These are phyloP conservation scores for Setomelanomma holmii DNA, from an alignment of 2,329 filamentous ascomycete genomes.

Conservation along the genomic window DNA sequence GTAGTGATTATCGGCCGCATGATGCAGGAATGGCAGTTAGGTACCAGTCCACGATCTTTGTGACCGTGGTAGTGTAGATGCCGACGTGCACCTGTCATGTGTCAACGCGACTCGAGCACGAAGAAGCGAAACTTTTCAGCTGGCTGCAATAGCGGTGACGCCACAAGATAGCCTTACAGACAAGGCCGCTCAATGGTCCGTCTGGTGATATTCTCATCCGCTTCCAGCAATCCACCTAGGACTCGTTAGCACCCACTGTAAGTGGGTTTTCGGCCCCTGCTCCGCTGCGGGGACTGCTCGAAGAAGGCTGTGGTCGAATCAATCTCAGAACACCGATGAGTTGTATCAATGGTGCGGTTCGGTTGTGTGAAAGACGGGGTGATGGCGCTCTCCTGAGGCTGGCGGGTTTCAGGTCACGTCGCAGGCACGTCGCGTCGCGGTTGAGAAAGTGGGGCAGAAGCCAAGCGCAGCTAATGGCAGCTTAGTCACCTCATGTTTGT, in stretches of 20 bases:
- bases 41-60: too few relatives aligned
- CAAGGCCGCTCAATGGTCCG: constrained; percentile 2
- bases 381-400: constrained; percentile 24
- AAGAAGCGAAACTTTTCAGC: constrained; percentile 6
- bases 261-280: constrained; percentile 10
- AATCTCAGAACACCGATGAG: constrained; percentile 14
- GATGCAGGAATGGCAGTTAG: too few relatives aligned
- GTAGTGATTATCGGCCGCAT: too few relatives aligned
- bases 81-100: constrained; percentile 24
- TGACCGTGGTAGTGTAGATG: constrained; percentile 1
- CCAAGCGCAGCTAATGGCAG: constrained; percentile 4
- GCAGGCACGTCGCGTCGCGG: constrained; percentile 31
- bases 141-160: constrained; percentile 1
- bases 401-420: constrained; percentile 32
- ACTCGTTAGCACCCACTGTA: constrained; percentile 3
- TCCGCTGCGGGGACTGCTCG: constrained; percentile 11
- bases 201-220: constrained; percentile 13
- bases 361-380: constrained; percentile 24
- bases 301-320: constrained; percentile 26
- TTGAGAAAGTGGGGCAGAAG: constrained; percentile 16
- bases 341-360: constrained; percentile 32
- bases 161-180: not conserved
- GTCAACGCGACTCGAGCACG: constrained; percentile 25
- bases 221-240: constrained; percentile 6
- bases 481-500: constrained; percentile 18